phyloP scores from a whole-genome alignment of 2,329 filamentous ascomycete genomes.

The Alternaria sp. region DNA sequence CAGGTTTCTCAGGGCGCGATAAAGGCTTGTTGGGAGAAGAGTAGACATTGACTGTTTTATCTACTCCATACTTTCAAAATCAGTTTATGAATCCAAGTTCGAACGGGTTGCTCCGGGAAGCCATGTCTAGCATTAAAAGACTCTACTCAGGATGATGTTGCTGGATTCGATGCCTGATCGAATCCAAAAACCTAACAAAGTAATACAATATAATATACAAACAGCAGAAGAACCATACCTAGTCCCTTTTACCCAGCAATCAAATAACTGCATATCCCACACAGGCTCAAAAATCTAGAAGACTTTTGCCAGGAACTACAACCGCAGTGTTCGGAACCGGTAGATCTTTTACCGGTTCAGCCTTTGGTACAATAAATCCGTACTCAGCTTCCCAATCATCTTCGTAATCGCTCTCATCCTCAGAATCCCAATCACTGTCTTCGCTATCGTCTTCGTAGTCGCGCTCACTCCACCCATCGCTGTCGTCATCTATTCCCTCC shows the following conservation, averaged over 20 bases:
- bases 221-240: neutral
- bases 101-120: neutral
- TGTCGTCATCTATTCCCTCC: neutral
- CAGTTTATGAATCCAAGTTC: neutral
- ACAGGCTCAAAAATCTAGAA: conserved; percentile 8
- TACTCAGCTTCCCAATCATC: conserved; percentile 21
- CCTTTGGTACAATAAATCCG: conserved; percentile 9
- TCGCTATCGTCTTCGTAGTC: conserved; percentile 19
- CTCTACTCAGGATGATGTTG: neutral
- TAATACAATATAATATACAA: neutral
- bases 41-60: neutral
- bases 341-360: neutral
- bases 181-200: neutral
- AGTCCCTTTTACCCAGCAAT: neutral
- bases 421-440: conserved; percentile 18
- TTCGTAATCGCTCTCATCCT: conserved; percentile 18
- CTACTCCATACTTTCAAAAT: neutral
- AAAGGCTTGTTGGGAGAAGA: neutral
- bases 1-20: conserved; percentile 19
- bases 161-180: neutral
- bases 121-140: neutral
- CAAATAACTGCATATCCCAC: neutral
- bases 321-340: neutral
- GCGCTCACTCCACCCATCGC: conserved; percentile 13
- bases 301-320: conserved; percentile 3